A percentile compares a stretch with the other conserved stretches of the same genome.
Evolutionary conservation across 2,329 filamentous ascomycete genomes (phyloP).

Genomic region (Huntiella abstrusa): DNA sequence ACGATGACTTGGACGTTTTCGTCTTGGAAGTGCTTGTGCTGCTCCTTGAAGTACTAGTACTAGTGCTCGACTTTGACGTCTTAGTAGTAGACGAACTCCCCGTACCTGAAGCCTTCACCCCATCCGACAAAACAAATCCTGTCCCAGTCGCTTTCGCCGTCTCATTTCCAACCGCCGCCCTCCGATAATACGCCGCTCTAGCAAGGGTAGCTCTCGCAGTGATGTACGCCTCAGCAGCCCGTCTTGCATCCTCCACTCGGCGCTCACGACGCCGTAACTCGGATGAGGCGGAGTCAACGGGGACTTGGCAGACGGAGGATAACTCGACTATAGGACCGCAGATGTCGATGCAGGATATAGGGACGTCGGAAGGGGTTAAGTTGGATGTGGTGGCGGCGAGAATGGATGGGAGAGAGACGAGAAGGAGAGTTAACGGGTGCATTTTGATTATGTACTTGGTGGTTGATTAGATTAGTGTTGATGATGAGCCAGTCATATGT

Average conservation of each 20-base stretch:
- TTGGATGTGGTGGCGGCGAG: conserved; percentile 16
- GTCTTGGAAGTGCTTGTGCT: not conserved
- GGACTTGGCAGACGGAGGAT: conserved; percentile 19
- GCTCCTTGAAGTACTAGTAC: not conserved
- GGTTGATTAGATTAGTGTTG: not conserved
- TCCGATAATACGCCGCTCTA: not conserved
- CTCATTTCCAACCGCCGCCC: not conserved
- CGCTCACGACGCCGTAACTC: conserved; percentile 15
- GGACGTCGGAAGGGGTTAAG: conserved; percentile 20
- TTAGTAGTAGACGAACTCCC: not conserved
- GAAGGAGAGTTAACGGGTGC: conserved; percentile 5
- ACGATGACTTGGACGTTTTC: not conserved
- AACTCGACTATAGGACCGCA: conserved; percentile 26
- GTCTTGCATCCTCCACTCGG: conserved; percentile 1
- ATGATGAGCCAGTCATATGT: not conserved
- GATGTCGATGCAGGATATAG: conserved; percentile 22
- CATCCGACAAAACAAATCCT: not conserved
- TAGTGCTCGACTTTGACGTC: not conserved
- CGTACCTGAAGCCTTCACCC: not conserved
- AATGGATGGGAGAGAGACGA: conserved; percentile 15
- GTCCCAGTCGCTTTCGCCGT: not conserved
- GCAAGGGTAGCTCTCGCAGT: not conserved
- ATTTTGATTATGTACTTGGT: conserved; percentile 3
- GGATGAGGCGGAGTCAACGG: conserved; percentile 10
- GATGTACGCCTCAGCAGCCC: not conserved